These are phyloP conservation scores for Globisporangium solare DNA, from an alignment of 352 stramenopile species.

Conservation along the genomic window DNA sequence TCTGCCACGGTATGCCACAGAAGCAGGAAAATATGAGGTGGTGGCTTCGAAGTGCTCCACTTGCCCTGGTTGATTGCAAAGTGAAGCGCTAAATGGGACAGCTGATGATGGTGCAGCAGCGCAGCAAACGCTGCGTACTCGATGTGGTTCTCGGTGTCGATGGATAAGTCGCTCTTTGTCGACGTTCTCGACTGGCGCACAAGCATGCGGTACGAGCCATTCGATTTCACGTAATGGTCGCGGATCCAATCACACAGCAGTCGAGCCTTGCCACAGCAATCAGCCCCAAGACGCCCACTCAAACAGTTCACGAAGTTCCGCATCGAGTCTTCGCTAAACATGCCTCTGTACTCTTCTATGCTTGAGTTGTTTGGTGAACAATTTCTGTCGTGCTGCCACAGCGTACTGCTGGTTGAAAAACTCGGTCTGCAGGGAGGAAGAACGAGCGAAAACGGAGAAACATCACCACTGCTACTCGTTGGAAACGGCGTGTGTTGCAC, in stretches of 20 bases:
- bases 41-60: neutral
- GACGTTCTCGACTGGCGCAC: constrained; percentile 32
- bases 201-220: constrained; percentile 70
- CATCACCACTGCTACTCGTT: constrained; percentile 4
- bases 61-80: constrained; percentile 14
- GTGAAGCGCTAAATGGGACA: constrained; percentile 25
- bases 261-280: constrained; percentile 6
- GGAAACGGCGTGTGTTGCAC: constrained; percentile 32
- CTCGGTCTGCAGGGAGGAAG: constrained; percentile 18
- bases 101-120: constrained; percentile 50
- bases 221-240: constrained; percentile 34
- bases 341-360: constrained; percentile 17
- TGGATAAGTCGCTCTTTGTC: constrained; percentile 3
- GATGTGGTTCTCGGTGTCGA: constrained; percentile 20
- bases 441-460: constrained; percentile 29
- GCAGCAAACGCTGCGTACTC: constrained; percentile 53
- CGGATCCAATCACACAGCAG: constrained; percentile 57
- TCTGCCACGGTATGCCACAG: constrained; percentile 59
- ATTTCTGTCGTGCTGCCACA: too few species aligned
- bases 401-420: too few species aligned
- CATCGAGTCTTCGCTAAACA: constrained; percentile 19
- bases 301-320: constrained; percentile 18
- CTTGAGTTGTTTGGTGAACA: neutral
- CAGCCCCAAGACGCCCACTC: neutral
- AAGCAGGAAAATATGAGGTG: constrained; percentile 22